Evolutionary conservation across 108 stramenopile species (phyloP), one percentile per base, ranked within the genome.

Genomic region (Cafeteria roenbergensis): DNA sequence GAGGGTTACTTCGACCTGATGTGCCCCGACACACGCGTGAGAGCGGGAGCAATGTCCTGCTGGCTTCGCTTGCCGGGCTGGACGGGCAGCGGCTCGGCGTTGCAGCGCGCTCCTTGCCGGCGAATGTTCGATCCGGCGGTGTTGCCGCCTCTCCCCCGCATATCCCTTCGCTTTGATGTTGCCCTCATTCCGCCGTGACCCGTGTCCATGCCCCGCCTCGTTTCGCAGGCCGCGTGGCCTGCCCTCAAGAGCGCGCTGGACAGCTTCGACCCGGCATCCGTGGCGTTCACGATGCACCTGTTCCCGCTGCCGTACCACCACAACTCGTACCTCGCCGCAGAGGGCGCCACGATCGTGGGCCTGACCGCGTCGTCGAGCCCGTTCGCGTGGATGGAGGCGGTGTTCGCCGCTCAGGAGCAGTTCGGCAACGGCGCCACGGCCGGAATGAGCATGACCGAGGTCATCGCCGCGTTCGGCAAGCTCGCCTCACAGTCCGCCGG

Each of bases 241-340:
- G 57, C 56, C 22, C 28, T 68, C 33, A 68, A 68, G 12, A 2
- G 21, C 4, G 42, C 48, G 26, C 25, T 63, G 42, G 30, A 4
- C n/a, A 26, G 28, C 38, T 68, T 24, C 34, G 37, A 24, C 20
- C 8, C 56, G 4, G 25, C 56, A 1, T 34, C 61, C 12, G 25
- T 69, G n/a, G 64, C 24, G 8, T 60, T 69, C 48, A 37, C 36
- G 4, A 26, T 63, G 53, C 68, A 69, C 30, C n/a, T 57, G 0
- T 69, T 69, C 48, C 68, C 68, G 4, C 51, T 69, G 62, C 68
- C 68, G 24, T 69, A 69, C 53, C 68, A 69, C 35, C 68, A 50
- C 27, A 38, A 50, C 1, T 21, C 63, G 6, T 63, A 37, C 25
- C 12, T 42, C 27, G 68, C 56, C 1, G 33, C 31, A 22, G 28